Evolutionary conservation across 108 stramenopile genomes (phyloP), one percentile per base, ranked within the genome.

Genomic region (Stephanodiscus minutulus): DNA sequence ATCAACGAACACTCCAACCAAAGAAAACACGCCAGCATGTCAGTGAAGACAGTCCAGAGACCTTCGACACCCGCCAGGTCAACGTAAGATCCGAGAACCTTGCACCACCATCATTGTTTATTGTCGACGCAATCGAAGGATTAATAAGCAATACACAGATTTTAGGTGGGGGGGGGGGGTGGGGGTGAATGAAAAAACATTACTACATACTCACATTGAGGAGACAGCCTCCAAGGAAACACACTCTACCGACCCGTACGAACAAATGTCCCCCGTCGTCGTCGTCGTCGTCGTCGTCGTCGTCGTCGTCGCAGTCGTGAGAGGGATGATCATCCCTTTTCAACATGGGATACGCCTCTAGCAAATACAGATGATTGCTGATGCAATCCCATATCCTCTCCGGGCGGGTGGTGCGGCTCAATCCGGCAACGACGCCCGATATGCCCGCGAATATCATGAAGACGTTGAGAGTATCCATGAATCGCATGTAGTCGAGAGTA

Each of bases 391-490:
- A 70, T 31, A 49, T 48, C 5, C 18, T 18, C n/a, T 6, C 28
- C 37, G 39, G 5, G 15, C 47, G 44, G 11, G n/a, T n/a, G 29
- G 27, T 57, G 1, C 20, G 1, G 12, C 57, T 59, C 46, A 70
- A 15, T 5, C 57, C 68, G 48, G 41, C 46, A 5, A 47, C 57
- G n/a, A 70, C 47, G 6, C 68, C 68, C 24, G 68, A 27, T 20
- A 43, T 46, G 22, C 68, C 68, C 17, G 68, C 68, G 12, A 70
- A 35, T 22, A 70, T 59, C 31, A 70, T 57, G 4, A 70, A 43
- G 7, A 60, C 33, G 25, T 70, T 70, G 37, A 47, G 39, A n/a
- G 24, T 28, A 47, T 55, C 44, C 4, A 39, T n/a, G n/a, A 59
- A 70, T 25, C 68, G 25, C 28, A 60, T 35, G 11, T 25, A 49